Base-by-base conservation (phyloP, 805 yeast genomes). In the Sporopachydermia quercuum region DNA sequence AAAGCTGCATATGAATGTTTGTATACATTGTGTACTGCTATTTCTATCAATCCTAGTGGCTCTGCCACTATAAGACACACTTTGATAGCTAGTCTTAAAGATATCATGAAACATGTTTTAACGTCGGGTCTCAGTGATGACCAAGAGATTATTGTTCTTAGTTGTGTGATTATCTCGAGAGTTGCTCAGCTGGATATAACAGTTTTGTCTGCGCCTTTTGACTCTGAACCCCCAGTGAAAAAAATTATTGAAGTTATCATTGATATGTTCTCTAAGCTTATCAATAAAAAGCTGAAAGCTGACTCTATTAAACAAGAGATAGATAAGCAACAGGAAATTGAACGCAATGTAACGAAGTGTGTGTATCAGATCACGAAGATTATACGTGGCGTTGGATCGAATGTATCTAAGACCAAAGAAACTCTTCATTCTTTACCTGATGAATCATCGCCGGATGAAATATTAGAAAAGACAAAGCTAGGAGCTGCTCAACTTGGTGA, bases 1-100 rank as follows among this genome's bases (percentile, higher is more conserved):
- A 80, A 80, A 51, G 68, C 79, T 33, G 65, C 81, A 4, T 80
- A 77, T 54, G 94, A 83, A 50, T 58, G 77, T 16, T 58, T 83
- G 18, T 78, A 75, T 53, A 67, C 82, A 5, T 54, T 79, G 36
- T 51, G 62, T 8, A 52, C 54, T 4, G 49, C 60, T 3, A 45
- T 61, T 8, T 42, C 46, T 35, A 42, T 45, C 16, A 53, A 48
- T 3, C 47, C 44, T 14, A 49, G 43, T 6, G 48, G 45, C 6
- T 46, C 52, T 17, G 39, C 44, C 8, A 23, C 13, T 23, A n/a
- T n/a, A 23, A 8, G n/a, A n/a, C 8, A 23, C 8, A n/a, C 30
- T n/a, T 23, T 23, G 30, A 8, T 8, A 1, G 53, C 62, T 33
- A 49, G 58, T 41, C 50, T 58, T 42, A 48, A 46, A 8, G 58